These are phyloP conservation scores for Gloeopeniophorella convolvens DNA, from an alignment of 768 basidiomycete genomes.

Conservation along the genomic window DNA sequence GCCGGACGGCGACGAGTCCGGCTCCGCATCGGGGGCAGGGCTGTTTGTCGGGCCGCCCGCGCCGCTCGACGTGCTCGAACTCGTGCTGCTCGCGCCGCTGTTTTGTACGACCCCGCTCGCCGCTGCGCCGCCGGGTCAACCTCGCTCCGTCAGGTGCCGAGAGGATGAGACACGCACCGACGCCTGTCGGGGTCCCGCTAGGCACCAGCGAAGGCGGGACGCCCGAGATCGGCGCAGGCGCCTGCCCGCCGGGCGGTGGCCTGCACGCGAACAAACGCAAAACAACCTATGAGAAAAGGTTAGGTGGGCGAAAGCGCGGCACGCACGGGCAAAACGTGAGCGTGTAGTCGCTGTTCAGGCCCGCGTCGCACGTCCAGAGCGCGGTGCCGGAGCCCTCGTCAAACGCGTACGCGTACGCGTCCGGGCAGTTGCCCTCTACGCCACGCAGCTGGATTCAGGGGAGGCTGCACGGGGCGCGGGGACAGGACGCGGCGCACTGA, in stretches of 20 bases:
- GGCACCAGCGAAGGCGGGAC: slow-evolving; percentile 12
- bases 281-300: background rate
- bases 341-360: slow-evolving; percentile 24
- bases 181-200: background rate
- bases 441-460: background rate
- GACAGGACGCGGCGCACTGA: background rate
- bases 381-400: slow-evolving; percentile 48
- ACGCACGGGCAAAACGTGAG: slow-evolving; percentile 29
- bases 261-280: background rate
- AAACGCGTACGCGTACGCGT: slow-evolving; percentile 48
- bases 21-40: too few relatives aligned
- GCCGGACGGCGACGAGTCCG: too few relatives aligned
- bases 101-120: background rate
- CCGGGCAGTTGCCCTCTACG: slow-evolving; percentile 37
- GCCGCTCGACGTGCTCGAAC: background rate
- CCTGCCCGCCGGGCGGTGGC: background rate
- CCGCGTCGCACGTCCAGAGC: slow-evolving; percentile 44
- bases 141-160: background rate
- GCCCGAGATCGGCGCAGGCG: slow-evolving; percentile 7
- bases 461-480: background rate
- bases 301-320: background rate
- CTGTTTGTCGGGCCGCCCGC: too few relatives aligned
- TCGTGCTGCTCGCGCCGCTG: background rate
- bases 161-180: background rate
- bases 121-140: background rate